Percentiles rank a stretch among this genome's conserved stretches.
Conservation (phyloP, 176 grass and related monocot species). For the Triticum monococcum region DNA sequence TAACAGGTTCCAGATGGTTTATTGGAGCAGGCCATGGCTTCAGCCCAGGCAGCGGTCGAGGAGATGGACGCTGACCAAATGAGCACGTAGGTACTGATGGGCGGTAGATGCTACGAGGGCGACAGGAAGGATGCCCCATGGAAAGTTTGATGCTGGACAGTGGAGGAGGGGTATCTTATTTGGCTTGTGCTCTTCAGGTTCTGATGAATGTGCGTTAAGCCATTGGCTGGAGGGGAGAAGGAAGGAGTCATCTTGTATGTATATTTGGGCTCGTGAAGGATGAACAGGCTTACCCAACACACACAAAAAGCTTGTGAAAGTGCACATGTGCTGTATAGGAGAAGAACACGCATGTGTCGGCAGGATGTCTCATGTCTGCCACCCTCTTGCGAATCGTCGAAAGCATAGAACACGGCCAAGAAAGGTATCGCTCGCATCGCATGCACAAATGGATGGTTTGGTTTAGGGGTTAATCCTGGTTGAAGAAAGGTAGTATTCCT, state of each 20-base stretch:
- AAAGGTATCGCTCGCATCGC: neutral
- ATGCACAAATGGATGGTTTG: neutral
- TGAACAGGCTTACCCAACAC: neutral
- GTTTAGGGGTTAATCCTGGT: neutral
- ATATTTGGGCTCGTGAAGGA: neutral
- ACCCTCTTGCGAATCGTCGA: neutral
- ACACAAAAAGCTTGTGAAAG: neutral
- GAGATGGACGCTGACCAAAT: conserved; percentile 75
- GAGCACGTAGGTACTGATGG: conserved; percentile 13
- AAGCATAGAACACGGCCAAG: neutral
- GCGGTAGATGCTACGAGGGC: neutral
- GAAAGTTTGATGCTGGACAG: neutral
- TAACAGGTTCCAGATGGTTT: conserved; percentile 39
- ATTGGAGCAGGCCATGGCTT: conserved; percentile 58
- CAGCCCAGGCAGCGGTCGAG: conserved; percentile 65
- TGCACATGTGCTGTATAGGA: neutral
- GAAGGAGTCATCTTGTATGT: too few relatives aligned
- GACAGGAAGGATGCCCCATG: neutral
- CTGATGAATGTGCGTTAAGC: neutral
- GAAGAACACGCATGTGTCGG: neutral
- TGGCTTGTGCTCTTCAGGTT: neutral
- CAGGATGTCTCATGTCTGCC: neutral
- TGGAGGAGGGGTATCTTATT: too few relatives aligned
- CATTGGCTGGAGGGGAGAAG: neutral
- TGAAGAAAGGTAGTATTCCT: neutral